Evolutionary conservation across 1,139 yeast genomes (phyloP).

Genomic region (Suhomyces choctaworum): DNA sequence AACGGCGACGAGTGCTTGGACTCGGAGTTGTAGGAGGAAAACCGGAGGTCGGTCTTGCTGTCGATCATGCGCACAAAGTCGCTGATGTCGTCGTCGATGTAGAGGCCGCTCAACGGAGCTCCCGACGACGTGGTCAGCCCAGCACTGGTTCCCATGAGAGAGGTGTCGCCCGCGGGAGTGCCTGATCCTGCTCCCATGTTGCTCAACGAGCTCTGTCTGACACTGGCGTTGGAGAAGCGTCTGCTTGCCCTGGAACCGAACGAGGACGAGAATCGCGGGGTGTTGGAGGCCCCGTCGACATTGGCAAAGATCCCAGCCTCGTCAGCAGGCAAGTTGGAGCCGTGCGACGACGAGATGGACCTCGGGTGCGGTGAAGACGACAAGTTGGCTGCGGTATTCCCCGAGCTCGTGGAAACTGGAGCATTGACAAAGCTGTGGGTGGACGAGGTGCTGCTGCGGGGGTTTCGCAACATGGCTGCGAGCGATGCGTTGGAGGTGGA

Average conservation of each 20-base stretch:
- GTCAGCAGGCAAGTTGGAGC: slow-evolving; percentile 27
- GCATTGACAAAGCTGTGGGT: slow-evolving; percentile 34
- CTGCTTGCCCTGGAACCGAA: slow-evolving; percentile 55
- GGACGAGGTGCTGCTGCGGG: slow-evolving; percentile 33
- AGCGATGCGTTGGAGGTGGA: slow-evolving; percentile 57
- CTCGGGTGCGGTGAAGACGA: slow-evolving; percentile 33
- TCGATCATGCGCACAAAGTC: slow-evolving; percentile 84
- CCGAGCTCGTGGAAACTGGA: slow-evolving; percentile 25
- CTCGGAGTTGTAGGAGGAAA: slow-evolving; percentile 18
- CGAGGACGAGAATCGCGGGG: slow-evolving; percentile 55
- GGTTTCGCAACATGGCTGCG: slow-evolving; percentile 54
- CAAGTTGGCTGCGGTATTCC: slow-evolving; percentile 7
- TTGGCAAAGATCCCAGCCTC: slow-evolving; percentile 26
- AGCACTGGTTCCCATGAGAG: slow-evolving; percentile 35
- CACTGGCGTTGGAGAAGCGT: slow-evolving; percentile 41
- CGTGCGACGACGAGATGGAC: slow-evolving; percentile 46
- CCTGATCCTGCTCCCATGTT: slow-evolving; percentile 15
- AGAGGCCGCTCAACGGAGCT: slow-evolving; percentile 43
- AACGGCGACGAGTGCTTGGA: slow-evolving; percentile 9
- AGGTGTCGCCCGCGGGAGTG: slow-evolving; percentile 19
- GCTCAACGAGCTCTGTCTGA: slow-evolving; percentile 30
- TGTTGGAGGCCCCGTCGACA: slow-evolving; percentile 27
- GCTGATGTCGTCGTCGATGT: slow-evolving; percentile 69
- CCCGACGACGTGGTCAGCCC: slow-evolving; percentile 39
- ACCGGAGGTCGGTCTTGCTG: slow-evolving; percentile 54